Percentiles rank a stretch among this genome's conserved stretches.
Conservation (phyloP, 2,329 filamentous ascomycete species). For the Microsporum canis region DNA sequence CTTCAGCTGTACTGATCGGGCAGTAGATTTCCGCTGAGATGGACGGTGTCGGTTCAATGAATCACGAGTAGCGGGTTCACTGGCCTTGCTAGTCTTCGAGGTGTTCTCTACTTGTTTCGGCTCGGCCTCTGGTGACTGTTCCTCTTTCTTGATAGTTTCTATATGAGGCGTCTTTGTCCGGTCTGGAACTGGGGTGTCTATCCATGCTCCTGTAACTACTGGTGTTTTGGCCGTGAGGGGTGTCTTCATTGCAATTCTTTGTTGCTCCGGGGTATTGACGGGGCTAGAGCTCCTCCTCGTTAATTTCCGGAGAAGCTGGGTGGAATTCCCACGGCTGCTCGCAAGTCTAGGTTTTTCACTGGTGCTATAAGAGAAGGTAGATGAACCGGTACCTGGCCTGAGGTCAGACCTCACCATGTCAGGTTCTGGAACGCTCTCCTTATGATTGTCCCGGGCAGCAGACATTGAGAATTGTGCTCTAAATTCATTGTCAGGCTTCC, state of each 20-base stretch:
- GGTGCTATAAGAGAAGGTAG: slow-evolving; percentile 26
- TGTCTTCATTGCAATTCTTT: slow-evolving; percentile 22
- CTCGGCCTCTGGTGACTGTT: neutral
- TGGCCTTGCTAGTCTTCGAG: slow-evolving; percentile 5
- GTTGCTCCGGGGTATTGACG: slow-evolving; percentile 26
- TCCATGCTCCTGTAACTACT: slow-evolving; percentile 36
- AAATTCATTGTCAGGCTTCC: neutral
- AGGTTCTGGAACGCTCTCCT: neutral
- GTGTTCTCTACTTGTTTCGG: neutral
- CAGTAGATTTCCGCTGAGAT: slow-evolving; percentile 16
- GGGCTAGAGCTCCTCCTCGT: slow-evolving; percentile 28
- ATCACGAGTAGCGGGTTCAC: neutral
- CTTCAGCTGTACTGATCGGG: slow-evolving; percentile 16
- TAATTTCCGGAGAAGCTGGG: slow-evolving; percentile 34
- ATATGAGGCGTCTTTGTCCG: slow-evolving; percentile 14
- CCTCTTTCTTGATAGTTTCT: slow-evolving; percentile 11
- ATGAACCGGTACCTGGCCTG: slow-evolving; percentile 30
- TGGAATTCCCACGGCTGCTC: slow-evolving; percentile 24
- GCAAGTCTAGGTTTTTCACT: slow-evolving; percentile 22
- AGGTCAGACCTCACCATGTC: slow-evolving; percentile 17
- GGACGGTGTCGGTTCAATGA: neutral
- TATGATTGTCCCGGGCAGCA: neutral
- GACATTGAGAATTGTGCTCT: neutral
- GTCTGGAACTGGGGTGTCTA: slow-evolving; percentile 37
- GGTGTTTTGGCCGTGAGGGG: slow-evolving; percentile 35